Evolutionary conservation across 1,284 basidiomycete species (phyloP), one percentile per base, ranked within the genome.

Genomic region (Phylloboletellus chloephorus): DNA sequence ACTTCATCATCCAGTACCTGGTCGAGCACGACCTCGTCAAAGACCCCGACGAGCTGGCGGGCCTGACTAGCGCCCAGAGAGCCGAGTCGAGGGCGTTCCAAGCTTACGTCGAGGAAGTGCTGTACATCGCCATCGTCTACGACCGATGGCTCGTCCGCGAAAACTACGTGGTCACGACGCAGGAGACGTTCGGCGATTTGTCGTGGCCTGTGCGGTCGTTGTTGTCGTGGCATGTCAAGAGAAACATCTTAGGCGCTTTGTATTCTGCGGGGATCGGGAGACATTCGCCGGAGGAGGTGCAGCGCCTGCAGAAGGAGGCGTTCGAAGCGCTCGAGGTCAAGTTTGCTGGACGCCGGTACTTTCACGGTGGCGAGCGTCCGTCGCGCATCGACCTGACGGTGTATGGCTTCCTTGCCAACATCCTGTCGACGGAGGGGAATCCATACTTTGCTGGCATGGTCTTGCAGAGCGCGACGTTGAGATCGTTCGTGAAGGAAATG

Each of bases 51-150:
- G 41, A 51, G 10, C 31, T 51, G 13, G 60, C 61, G 0, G 48
- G 42, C 7, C 31, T 63, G 47, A 59, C 64, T 3, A 16, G 49
- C 2, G 44, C 20, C 10, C 61, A 65, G 37, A 57, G 16, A 35
- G 61, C 51, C 25, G 63, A 63, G 31, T 64, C 64, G 13, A 49
- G 61, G 39, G 61, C 64, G 8, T 64, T 58, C 38, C 63, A 64
- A 19, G 61, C 49, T 5, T 66, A 60, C 34, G 17, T 63, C 22
- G 61, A 63, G 41, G 64, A 65, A 23, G 5, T 56, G 39, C 11
- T 66, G 40, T 63, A 63, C 25, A 11, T 21, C 12, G 56, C 61
- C 10, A 29, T 63, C 39, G 41, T 65, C 2, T 52, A 51, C 39
- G 59, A 62, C 33, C 48, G 63, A 21, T 65, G 62, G 61, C 49